phyloP scores from a whole-genome alignment of 2,329 filamentous ascomycete species.

The Penicillium griseofulvum region DNA sequence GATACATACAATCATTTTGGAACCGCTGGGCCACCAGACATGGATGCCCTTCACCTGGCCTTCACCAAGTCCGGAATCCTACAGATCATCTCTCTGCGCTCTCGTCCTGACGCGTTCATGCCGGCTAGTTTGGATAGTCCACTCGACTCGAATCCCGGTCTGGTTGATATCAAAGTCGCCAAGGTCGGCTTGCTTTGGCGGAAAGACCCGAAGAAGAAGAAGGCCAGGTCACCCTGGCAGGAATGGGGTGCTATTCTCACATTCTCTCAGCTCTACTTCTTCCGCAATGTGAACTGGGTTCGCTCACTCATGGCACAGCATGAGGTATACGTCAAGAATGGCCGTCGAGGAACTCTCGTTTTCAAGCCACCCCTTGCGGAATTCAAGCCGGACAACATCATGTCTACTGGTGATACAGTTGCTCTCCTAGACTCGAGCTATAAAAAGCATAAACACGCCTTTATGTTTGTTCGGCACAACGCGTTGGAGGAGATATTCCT shows the following conservation, averaged over 20 bases:
- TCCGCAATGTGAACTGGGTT: slow-evolving; percentile 88
- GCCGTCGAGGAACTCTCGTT: slow-evolving; percentile 72
- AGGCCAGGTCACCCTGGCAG: slow-evolving; percentile 92
- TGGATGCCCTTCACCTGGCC: slow-evolving; percentile 77
- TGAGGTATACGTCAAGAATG: slow-evolving; percentile 75
- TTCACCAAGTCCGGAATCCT: slow-evolving; percentile 90
- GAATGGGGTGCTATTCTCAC: slow-evolving; percentile 98
- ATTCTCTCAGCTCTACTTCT: slow-evolving; percentile 95
- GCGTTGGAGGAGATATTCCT: slow-evolving; percentile 87
- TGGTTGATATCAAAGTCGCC: slow-evolving; percentile 96
- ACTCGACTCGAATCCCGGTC: slow-evolving; percentile 80
- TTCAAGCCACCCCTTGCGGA: slow-evolving; percentile 87
- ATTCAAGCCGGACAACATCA: slow-evolving; percentile 90
- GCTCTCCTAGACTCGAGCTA: slow-evolving; percentile 83
- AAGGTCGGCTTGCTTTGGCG: slow-evolving; percentile 95
- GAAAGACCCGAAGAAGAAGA: slow-evolving; percentile 91
- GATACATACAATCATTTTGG: slow-evolving; percentile 89
- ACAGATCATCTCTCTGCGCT: slow-evolving; percentile 92
- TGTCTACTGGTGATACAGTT: slow-evolving; percentile 91
- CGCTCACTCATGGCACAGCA: slow-evolving; percentile 88
- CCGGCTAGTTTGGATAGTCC: slow-evolving; percentile 82
- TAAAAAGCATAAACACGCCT: slow-evolving; percentile 90
- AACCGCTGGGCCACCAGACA: slow-evolving; percentile 70
- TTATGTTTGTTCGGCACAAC: slow-evolving; percentile 82
- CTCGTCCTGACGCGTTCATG: slow-evolving; percentile 92